These are phyloP conservation scores for Aspergillus homomorphus DNA, from an alignment of 495 filamentous ascomycete genomes.

Conservation along the genomic window DNA sequence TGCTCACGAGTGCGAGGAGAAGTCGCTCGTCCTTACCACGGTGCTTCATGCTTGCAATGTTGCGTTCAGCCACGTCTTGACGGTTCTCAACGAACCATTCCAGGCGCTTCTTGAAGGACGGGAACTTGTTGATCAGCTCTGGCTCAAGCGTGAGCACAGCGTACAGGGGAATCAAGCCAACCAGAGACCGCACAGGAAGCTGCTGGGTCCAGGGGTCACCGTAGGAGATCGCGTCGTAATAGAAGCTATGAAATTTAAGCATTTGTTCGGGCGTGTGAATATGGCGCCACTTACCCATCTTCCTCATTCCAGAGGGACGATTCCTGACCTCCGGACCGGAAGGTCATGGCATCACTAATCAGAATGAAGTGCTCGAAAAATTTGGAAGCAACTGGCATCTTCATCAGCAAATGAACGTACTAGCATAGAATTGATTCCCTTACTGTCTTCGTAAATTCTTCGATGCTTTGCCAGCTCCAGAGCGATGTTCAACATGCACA, in stretches of 20 bases:
- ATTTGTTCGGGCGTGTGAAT: not conserved
- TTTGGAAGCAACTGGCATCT: constrained; percentile 70
- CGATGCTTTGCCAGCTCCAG: constrained; percentile 92
- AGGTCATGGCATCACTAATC: constrained; percentile 97
- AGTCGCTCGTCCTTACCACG: constrained; percentile 87
- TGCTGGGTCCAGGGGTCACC: constrained; percentile 91
- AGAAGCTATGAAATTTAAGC: constrained; percentile 55
- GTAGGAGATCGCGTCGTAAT: constrained; percentile 97
- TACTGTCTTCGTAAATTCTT: constrained; percentile 90
- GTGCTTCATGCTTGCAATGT: constrained; percentile 84
- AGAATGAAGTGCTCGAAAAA: constrained; percentile 99
- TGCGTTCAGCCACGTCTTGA: constrained; percentile 80
- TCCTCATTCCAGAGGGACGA: constrained; percentile 92
- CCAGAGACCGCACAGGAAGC: constrained; percentile 84
- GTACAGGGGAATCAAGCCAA: constrained; percentile 90
- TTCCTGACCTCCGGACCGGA: constrained; percentile 70
- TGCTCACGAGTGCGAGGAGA: constrained; percentile 81
- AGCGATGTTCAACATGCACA: constrained; percentile 95
- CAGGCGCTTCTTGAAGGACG: constrained; percentile 87
- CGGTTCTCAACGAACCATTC: constrained; percentile 91
- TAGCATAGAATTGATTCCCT: constrained; percentile 9
- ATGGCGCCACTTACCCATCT: constrained; percentile 54
- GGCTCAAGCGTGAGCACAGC: constrained; percentile 90
- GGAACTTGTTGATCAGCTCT: constrained; percentile 86
- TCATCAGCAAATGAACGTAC: constrained; percentile 9